These are phyloP conservation scores for Aspergillus sojae DNA, from an alignment of 2,329 filamentous ascomycete genomes.

Conservation along the genomic window DNA sequence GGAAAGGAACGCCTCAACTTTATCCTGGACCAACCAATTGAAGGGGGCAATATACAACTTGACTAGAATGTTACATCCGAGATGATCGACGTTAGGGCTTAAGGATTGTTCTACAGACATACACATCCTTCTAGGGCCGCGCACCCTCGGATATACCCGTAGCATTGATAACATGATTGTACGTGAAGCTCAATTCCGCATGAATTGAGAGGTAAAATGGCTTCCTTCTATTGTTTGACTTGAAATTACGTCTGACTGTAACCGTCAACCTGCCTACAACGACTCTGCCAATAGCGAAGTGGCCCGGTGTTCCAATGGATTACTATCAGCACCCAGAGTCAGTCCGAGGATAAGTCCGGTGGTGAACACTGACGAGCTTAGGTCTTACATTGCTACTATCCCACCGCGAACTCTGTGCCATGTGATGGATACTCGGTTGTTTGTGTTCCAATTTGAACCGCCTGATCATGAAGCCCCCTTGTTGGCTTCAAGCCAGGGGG, in stretches of 20 bases:
- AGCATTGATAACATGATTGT: neutral
- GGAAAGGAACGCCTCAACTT: neutral
- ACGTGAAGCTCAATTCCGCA: neutral
- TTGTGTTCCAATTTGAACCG: neutral
- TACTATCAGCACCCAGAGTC: neutral
- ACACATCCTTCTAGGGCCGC: neutral
- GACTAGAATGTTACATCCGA: slow-evolving; percentile 1
- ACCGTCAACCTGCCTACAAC: neutral
- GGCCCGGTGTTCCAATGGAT: neutral
- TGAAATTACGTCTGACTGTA: neutral
- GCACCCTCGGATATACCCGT: slow-evolving; percentile 1
- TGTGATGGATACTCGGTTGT: neutral
- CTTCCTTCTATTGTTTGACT: neutral
- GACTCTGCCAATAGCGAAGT: neutral
- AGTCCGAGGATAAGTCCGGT: neutral
- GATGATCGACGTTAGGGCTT: slow-evolving; percentile 1
- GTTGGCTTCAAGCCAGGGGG: neutral
- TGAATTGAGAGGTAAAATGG: neutral
- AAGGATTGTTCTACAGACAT: neutral
- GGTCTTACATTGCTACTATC: neutral
- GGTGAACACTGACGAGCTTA: neutral
- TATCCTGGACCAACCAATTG: neutral
- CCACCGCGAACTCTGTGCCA: neutral
- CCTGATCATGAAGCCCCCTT: slow-evolving; percentile 3
- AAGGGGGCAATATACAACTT: neutral